phyloP scores from a whole-genome alignment of 371 early-diverging fungal genomes.

The Zychaea mexicana region DNA sequence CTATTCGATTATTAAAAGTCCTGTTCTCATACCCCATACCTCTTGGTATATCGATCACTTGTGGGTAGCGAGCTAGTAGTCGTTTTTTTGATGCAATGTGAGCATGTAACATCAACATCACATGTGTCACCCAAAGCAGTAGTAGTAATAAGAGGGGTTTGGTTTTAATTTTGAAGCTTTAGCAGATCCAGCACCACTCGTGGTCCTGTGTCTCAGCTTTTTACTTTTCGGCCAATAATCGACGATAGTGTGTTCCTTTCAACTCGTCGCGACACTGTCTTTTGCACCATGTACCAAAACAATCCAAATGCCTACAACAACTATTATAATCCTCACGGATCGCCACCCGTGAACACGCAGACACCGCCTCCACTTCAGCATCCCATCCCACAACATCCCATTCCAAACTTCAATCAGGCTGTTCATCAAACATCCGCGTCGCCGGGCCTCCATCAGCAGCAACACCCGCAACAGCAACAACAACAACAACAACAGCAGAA shows the following conservation, averaged over 20 bases:
- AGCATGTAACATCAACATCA: too few relatives aligned
- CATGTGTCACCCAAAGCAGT: too few relatives aligned
- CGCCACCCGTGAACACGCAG: slow-evolving; percentile 24
- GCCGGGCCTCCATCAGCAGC: slow-evolving; percentile 41
- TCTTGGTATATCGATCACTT: too few relatives aligned
- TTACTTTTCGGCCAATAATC: neutral
- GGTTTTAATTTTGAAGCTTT: too few relatives aligned
- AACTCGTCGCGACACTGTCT: too few relatives aligned
- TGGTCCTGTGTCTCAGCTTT: too few relatives aligned
- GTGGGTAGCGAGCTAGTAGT: too few relatives aligned
- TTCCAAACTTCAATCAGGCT: slow-evolving; percentile 57
- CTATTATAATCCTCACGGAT: slow-evolving; percentile 13
- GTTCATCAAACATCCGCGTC: slow-evolving; percentile 56
- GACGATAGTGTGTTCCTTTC: neutral
- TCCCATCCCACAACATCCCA: slow-evolving; percentile 72
- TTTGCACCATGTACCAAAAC: neutral
- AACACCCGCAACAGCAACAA: slow-evolving; percentile 34
- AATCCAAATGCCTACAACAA: slow-evolving; percentile 9
- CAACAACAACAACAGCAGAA: slow-evolving; percentile 33
- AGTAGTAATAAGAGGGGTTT: too few relatives aligned
- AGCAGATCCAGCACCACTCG: too few relatives aligned
- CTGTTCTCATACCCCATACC: too few relatives aligned
- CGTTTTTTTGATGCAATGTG: too few relatives aligned
- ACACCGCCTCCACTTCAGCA: slow-evolving; percentile 76
- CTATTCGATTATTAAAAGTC: too few relatives aligned